Evolutionary conservation across 768 basidiomycete species (phyloP).

Genomic region (Tremella fuciformis): DNA sequence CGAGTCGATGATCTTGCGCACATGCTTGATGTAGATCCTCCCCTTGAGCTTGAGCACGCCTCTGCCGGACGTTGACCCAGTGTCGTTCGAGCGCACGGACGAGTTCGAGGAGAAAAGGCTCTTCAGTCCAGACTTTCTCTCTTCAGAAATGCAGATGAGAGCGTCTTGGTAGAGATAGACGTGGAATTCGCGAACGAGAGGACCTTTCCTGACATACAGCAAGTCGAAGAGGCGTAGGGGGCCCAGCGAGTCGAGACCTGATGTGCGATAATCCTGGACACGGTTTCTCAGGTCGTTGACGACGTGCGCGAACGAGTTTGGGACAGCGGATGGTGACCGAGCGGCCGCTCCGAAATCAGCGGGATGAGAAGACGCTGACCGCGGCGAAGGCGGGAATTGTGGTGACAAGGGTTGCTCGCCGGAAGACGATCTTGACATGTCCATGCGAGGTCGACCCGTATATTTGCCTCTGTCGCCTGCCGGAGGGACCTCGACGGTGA

Average conservation of each 20-base stretch:
- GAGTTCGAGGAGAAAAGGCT: conserved; percentile 61
- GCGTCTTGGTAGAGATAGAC: conserved; percentile 98
- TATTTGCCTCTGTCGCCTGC: conserved; percentile 42
- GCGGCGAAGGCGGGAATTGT: conserved; percentile 36
- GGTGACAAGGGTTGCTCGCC: conserved; percentile 21
- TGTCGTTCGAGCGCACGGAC: conserved; percentile 29
- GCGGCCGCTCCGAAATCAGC: conserved; percentile 9
- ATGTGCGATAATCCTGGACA: conserved; percentile 95
- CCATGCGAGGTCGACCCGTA: conserved; percentile 16
- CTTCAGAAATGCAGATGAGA: conserved; percentile 96
- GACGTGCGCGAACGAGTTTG: conserved; percentile 64
- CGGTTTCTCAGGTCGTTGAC: conserved; percentile 84
- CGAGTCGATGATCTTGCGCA: conserved; percentile 79
- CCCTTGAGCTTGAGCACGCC: conserved; percentile 89
- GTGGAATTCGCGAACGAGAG: conserved; percentile 86
- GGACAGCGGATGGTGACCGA: conserved; percentile 6
- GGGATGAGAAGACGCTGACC: conserved; percentile 20
- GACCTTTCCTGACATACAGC: conserved; percentile 79
- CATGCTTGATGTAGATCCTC: conserved; percentile 90
- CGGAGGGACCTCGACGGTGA: conserved; percentile 80
- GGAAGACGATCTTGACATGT: conserved; percentile 10
- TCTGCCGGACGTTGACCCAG: conserved; percentile 19
- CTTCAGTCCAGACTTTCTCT: conserved; percentile 79
- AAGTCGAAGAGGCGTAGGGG: conserved; percentile 88
- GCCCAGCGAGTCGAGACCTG: conserved; percentile 75